A percentile compares a stretch with the other conserved stretches of the same genome.
These are phyloP conservation scores for Teratosphaeria pseudoeucalypti DNA, from an alignment of 2,329 filamentous ascomycete genomes.

Conservation along the genomic window DNA sequence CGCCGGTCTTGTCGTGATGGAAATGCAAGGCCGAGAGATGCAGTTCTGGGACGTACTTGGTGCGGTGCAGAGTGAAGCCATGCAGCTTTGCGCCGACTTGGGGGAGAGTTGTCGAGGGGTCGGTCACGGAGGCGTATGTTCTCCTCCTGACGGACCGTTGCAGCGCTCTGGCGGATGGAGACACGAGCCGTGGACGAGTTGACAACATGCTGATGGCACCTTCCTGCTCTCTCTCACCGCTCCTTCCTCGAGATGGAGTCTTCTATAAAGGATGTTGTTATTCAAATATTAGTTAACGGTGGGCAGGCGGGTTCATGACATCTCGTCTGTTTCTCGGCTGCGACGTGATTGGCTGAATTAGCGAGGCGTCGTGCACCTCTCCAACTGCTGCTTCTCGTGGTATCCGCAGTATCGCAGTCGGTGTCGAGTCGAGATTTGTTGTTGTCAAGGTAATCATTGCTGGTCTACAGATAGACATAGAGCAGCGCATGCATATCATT, in stretches of 20 bases:
- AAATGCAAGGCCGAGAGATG: constrained; percentile 85
- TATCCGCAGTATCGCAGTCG: too few species aligned
- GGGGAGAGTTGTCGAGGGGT: constrained; percentile 63
- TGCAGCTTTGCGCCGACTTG: constrained; percentile 76
- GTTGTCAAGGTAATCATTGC: not conserved
- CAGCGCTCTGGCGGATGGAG: constrained; percentile 11
- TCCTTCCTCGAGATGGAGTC: not conserved
- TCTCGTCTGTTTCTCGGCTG: not conserved
- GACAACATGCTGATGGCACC: constrained; percentile 10
- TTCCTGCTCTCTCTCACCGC: not conserved
- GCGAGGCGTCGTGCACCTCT: not conserved
- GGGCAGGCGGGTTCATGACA: not conserved
- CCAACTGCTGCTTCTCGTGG: too few species aligned
- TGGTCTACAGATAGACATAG: not conserved
- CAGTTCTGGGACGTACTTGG: constrained; percentile 88
- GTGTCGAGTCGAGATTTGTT: too few species aligned
- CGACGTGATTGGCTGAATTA: not conserved
- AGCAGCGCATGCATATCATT: not conserved
- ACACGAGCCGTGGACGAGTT: constrained; percentile 12
- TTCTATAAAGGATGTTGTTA: too few species aligned
- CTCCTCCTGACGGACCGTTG: not conserved
- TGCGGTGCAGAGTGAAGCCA: constrained; percentile 81
- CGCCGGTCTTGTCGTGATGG: constrained; percentile 88
- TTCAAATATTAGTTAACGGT: not conserved
- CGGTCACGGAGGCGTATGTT: constrained; percentile 57